These are phyloP conservation scores for Vanrija sp. DNA, from an alignment of 1,284 basidiomycete genomes.

Conservation along the genomic window DNA sequence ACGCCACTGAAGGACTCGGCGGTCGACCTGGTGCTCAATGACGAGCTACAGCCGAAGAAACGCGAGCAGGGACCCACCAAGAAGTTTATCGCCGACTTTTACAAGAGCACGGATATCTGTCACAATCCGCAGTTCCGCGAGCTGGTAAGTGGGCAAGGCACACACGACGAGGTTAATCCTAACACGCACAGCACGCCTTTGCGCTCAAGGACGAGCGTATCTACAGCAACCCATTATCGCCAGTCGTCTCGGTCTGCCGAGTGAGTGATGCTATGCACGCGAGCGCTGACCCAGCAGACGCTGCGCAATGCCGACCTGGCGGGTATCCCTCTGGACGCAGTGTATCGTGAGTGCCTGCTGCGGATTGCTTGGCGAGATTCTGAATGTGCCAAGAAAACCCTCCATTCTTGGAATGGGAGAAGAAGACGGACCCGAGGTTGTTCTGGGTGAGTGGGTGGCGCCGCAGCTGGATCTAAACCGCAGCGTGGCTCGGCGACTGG, in stretches of 20 bases:
- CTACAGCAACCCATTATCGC: constrained; percentile 14
- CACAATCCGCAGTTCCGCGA: constrained; percentile 36
- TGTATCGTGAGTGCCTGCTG: constrained; percentile 22
- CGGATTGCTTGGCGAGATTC: neutral
- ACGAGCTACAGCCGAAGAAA: constrained; percentile 9
- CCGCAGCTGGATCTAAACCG: too few species aligned
- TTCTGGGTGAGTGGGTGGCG: constrained; percentile 27
- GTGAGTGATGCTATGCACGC: neutral
- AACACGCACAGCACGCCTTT: constrained; percentile 3
- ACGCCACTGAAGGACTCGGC: constrained; percentile 27
- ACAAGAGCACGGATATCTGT: constrained; percentile 34
- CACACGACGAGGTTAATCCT: neutral
- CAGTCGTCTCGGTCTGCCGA: constrained; percentile 26
- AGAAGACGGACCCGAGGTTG: constrained; percentile 41
- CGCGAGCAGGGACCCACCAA: constrained; percentile 3
- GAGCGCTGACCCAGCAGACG: neutral
- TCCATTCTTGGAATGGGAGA: constrained; percentile 33
- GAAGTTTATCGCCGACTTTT: constrained; percentile 40
- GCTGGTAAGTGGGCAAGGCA: constrained; percentile 18
- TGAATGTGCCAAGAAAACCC: neutral
- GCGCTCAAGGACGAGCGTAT: constrained; percentile 11
- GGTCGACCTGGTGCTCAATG: constrained; percentile 33
- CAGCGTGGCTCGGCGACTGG: constrained; percentile 50
- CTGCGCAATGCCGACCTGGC: constrained; percentile 33
- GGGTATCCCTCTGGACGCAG: constrained; percentile 37